Conservation (phyloP, 2,329 filamentous ascomycete genomes). For the Cercospora brassicicola region DNA sequence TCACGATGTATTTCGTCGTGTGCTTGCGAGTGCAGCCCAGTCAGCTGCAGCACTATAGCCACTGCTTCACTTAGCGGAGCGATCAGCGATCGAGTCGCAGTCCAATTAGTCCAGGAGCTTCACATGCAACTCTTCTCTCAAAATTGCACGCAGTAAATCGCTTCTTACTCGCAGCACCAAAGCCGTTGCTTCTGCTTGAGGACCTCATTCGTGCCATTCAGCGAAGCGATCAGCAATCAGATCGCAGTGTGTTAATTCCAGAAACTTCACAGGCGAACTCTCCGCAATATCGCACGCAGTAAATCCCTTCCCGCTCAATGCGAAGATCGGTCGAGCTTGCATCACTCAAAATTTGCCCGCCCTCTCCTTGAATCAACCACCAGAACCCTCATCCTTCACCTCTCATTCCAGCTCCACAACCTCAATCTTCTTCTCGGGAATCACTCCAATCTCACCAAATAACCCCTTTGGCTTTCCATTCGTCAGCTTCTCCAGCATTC, state of each 20-base stretch:
- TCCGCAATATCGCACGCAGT: neutral
- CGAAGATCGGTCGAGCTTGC: neutral
- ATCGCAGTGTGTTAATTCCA: neutral
- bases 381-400: neutral
- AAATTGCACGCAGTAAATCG: neutral
- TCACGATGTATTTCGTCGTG: neutral
- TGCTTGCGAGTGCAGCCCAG: neutral
- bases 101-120: neutral
- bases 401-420: constrained; percentile 24
- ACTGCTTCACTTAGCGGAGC: neutral
- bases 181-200: neutral
- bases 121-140: neutral
- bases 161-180: neutral
- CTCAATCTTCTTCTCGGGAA: constrained; percentile 21
- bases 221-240: neutral
- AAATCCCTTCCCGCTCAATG: neutral
- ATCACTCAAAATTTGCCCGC: neutral
- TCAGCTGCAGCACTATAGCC: neutral
- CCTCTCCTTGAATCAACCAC: neutral
- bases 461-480: neutral
- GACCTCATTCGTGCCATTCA: neutral
- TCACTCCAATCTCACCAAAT: constrained; percentile 23
- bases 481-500: neutral
- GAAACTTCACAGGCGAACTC: neutral
- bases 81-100: neutral